Evolutionary conservation across 2,329 filamentous ascomycete species (phyloP), one percentile per base, ranked within the genome.

Genomic region (Blastomyces emzantsi): DNA sequence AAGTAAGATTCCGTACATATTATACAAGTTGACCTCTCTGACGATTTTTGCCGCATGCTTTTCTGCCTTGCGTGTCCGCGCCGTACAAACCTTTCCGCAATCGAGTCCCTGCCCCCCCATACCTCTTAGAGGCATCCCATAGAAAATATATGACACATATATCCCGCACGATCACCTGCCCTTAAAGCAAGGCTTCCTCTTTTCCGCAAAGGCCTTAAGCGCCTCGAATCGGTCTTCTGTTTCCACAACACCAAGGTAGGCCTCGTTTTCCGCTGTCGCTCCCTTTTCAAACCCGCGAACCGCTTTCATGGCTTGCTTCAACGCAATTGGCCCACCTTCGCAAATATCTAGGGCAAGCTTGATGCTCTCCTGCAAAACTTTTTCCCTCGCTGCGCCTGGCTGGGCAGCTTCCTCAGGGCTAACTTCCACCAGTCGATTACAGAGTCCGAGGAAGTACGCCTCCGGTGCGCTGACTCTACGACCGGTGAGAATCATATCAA

Each of bases 141-240:
- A 52, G 25, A 28, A 52, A 22, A n/a, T 22, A 56, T 13, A 43
- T 2, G 43, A 15, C 39, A 17, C 13, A 17, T 43, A 43, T 22
- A 43, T 43, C n/a, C 36, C 22, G 55, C 22, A 58, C 36, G 25
- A 41, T 60, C 73, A 82, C 69, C 78, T 73, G 15, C 87, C 87
- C 69, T 80, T 86, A 72, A 89, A 90, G n/a, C 80, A 79, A 19
- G 87, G 87, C 75, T 83, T 87, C 70, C 87, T 83, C 82, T 90
- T 90, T 79, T 90, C 87, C 62, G 79, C 82, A 78, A 99, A 99
- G 0, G 94, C 94, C 74, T 79, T 84, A 67, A 99, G 80, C 45
- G 94, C 94, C 81, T 97, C 94, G 70, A 91, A 81, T 65, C 92
- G 83, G 79, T 99, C 94, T 73, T 92, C 87, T 0, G 91, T 96